Conservation (phyloP, 2,329 filamentous ascomycete genomes). For the Trichophyton schoenleinii region DNA sequence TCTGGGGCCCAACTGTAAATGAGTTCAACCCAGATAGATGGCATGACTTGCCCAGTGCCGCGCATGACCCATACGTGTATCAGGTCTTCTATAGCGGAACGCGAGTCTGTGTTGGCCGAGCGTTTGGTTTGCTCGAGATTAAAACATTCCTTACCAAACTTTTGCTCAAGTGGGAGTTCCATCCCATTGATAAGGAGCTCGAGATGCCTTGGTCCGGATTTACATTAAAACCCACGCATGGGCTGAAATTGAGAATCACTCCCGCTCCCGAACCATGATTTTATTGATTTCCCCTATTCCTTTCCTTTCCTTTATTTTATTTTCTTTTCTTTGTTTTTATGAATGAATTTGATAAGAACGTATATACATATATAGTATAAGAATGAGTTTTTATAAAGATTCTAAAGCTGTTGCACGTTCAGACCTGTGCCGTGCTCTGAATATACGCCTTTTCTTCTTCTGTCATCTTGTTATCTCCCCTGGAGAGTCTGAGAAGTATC, state of each 20-base stretch:
- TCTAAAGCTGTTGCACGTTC: not conserved
- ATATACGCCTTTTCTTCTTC: not conserved
- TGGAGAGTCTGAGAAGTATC: constrained; percentile 22
- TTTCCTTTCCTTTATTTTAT: too few relatives aligned
- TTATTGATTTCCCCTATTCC: too few relatives aligned
- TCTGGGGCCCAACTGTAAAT: constrained; percentile 1
- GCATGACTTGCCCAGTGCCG: not conserved
- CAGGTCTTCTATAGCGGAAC: constrained; percentile 5
- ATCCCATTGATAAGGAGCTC: not conserved
- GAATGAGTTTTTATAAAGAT: not conserved
- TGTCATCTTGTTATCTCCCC: constrained; percentile 17
- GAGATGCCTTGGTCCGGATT: not conserved
- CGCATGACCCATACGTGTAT: constrained; percentile 3
- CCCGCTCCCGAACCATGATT: not conserved
- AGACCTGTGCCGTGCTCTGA: not conserved
- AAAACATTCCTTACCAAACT: constrained; percentile 4
- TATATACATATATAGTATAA: not conserved
- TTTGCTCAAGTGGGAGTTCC: not conserved
- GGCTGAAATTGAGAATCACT: not conserved
- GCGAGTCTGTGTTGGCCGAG: not conserved
- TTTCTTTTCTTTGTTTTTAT: not conserved
- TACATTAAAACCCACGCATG: constrained; percentile 3
- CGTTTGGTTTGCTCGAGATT: constrained; percentile 6
- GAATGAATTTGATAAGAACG: not conserved
- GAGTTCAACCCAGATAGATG: constrained; percentile 5